A percentile compares a stretch with the other conserved stretches of the same genome.
These are phyloP conservation scores for Suillus clintonianus DNA, from an alignment of 768 basidiomycete genomes.

Conservation along the genomic window DNA sequence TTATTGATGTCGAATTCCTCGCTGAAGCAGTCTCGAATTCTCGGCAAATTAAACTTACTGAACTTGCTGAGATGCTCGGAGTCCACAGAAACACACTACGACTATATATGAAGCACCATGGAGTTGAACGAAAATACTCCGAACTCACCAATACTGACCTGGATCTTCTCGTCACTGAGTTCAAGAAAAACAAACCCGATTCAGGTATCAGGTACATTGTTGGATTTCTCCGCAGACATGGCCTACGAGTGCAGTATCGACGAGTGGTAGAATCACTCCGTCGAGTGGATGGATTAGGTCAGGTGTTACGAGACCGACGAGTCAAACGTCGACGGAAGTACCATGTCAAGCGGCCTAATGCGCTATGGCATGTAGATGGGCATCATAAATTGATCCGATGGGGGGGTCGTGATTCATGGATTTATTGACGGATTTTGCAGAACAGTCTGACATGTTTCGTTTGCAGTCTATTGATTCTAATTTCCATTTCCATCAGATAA, in stretches of 20 bases:
- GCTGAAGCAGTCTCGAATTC: conserved; percentile 6
- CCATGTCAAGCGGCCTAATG: conserved; percentile 28
- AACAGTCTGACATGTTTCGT: conserved; percentile 16
- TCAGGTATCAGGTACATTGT: conserved; percentile 31
- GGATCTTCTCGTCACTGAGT: conserved; percentile 9
- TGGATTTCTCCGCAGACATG: conserved; percentile 28
- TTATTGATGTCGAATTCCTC: conserved; percentile 7
- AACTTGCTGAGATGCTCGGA: conserved; percentile 9
- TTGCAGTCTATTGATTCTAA: not conserved
- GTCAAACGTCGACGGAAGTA: conserved; percentile 28
- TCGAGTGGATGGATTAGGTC: conserved; percentile 32
- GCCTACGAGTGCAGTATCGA: conserved; percentile 23
- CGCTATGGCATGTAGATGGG: conserved; percentile 25
- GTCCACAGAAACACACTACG: conserved; percentile 12
- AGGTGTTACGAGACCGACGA: conserved; percentile 19
- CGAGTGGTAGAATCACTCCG: conserved; percentile 26
- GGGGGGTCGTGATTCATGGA: conserved; percentile 38
- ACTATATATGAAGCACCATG: conserved; percentile 8
- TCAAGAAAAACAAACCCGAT: conserved; percentile 17
- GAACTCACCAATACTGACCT: conserved; percentile 13
- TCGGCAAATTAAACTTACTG: conserved; percentile 13
- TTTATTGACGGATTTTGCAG: conserved; percentile 41
- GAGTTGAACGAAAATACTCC: conserved; percentile 6
- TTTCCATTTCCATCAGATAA: conserved; percentile 18
- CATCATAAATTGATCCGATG: conserved; percentile 34